These are phyloP conservation scores for Beauveria asiatica DNA, from an alignment of 2,329 filamentous ascomycete genomes.

Conservation along the genomic window DNA sequence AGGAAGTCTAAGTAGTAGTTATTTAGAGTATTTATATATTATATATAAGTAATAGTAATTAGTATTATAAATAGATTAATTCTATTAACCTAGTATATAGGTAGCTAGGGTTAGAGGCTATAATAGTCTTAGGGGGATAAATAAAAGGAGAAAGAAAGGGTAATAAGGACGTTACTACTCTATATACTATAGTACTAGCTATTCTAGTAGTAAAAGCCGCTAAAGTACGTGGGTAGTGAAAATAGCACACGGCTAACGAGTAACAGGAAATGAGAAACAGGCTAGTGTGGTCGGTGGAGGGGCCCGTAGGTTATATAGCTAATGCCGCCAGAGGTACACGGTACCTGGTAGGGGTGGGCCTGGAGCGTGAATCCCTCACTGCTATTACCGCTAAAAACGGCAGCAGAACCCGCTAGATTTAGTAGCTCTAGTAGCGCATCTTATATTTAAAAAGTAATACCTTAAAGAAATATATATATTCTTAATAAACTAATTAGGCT, in stretches of 20 bases:
- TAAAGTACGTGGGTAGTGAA: not conserved
- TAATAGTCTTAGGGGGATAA: not conserved
- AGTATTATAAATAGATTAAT: not conserved
- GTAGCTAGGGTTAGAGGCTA: not conserved
- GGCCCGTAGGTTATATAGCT: not conserved
- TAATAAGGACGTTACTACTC: too few species aligned
- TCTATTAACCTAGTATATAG: not conserved
- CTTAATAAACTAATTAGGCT: too few species aligned
- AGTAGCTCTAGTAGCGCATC: too few species aligned
- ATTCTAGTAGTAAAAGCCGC: not conserved
- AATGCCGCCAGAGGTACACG: slow-evolving; percentile 7
- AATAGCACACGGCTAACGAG: not conserved
- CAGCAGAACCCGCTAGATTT: too few species aligned
- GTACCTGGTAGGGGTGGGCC: too few species aligned
- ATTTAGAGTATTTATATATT: not conserved
- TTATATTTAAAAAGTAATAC: too few species aligned
- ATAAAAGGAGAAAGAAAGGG: not conserved
- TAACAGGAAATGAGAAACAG: not conserved
- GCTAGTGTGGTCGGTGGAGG: not conserved
- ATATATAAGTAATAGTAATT: not conserved
- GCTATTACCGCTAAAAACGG: too few species aligned
- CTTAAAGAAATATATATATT: too few species aligned
- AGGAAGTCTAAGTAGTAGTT: slow-evolving; percentile 12
- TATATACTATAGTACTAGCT: not conserved
- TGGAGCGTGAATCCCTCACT: too few species aligned